phyloP scores from a whole-genome alignment of 805 yeast genomes.

The Saccharomycopsis guyanensis region DNA sequence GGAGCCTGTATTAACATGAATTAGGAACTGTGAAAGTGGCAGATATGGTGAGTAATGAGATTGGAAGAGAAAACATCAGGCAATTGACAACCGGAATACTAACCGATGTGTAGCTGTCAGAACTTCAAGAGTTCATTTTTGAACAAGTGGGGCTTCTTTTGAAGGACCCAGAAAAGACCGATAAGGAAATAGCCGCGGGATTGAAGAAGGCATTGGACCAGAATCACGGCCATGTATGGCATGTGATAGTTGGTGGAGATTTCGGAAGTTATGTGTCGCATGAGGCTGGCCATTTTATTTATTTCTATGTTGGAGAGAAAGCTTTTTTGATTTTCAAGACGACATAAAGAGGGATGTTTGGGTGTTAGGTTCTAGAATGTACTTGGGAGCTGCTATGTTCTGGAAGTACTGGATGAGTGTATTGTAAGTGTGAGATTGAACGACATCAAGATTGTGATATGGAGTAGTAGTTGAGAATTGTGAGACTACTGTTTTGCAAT shows the following conservation, averaged over 20 bases:
- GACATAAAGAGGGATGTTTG: no score
- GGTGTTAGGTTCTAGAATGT: no score
- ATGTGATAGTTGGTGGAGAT: slow-evolving; percentile 70
- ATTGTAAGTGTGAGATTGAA: no score
- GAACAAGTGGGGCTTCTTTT: slow-evolving; percentile 40
- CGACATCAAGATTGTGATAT: no score
- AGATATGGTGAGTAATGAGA: background rate
- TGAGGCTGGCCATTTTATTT: slow-evolving; percentile 63
- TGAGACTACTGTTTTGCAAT: no score
- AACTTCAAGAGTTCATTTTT: slow-evolving; percentile 42
- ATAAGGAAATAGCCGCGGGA: slow-evolving; percentile 57
- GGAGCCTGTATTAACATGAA: no score
- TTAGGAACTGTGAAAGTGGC: background rate
- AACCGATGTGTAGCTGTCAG: slow-evolving; percentile 28
- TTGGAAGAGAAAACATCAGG: no score
- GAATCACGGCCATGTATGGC: slow-evolving; percentile 67
- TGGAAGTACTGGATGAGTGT: no score
- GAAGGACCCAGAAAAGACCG: slow-evolving; percentile 33
- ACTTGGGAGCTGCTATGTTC: no score
- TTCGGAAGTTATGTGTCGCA: slow-evolving; percentile 78
- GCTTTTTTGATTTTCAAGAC: slow-evolving; percentile 61
- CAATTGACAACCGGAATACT: background rate
- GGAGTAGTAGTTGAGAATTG: no score
- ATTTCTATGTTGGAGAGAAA: slow-evolving; percentile 60
- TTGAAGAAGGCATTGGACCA: slow-evolving; percentile 61